phyloP scores from a whole-genome alignment of 768 basidiomycete species.

The Polyporus arcularius region DNA sequence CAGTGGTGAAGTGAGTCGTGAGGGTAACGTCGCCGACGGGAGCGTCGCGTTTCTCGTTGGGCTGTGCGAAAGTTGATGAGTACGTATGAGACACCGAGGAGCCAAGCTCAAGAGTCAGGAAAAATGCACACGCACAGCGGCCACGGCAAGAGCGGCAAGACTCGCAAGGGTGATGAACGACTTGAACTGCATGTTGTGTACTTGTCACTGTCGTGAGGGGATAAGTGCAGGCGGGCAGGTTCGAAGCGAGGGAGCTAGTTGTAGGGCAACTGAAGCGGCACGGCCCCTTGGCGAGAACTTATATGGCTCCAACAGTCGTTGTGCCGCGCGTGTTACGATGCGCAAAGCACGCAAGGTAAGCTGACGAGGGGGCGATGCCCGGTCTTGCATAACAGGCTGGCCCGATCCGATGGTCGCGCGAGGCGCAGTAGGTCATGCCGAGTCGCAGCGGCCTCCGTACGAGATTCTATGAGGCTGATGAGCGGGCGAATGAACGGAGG shows the following conservation, averaged over 20 bases:
- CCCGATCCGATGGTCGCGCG: slow-evolving; percentile 14
- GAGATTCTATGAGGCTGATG: not conserved
- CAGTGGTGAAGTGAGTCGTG: slow-evolving; percentile 11
- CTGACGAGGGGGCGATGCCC: slow-evolving; percentile 5
- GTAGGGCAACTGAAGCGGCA: not conserved
- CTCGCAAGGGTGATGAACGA: slow-evolving; percentile 14
- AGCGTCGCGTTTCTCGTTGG: not conserved
- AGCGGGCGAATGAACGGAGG: slow-evolving; percentile 1
- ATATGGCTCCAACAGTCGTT: not conserved
- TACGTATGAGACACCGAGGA: not conserved
- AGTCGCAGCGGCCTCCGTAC: not conserved
- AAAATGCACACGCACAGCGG: not conserved
- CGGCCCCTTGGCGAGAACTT: not conserved
- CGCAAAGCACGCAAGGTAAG: not conserved
- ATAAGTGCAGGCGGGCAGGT: not conserved
- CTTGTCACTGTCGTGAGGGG: not conserved
- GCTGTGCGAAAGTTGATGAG: not conserved
- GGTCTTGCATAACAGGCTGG: not conserved
- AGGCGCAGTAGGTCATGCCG: slow-evolving; percentile 10
- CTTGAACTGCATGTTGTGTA: slow-evolving; percentile 17
- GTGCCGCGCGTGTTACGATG: not conserved
- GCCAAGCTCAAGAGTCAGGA: not conserved
- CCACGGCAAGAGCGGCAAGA: slow-evolving; percentile 7
- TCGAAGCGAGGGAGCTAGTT: not conserved
- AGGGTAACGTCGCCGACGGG: not conserved